Evolutionary conservation across 192 early-diverging fungal species (phyloP).

Genomic region (Coemansia sp.): DNA sequence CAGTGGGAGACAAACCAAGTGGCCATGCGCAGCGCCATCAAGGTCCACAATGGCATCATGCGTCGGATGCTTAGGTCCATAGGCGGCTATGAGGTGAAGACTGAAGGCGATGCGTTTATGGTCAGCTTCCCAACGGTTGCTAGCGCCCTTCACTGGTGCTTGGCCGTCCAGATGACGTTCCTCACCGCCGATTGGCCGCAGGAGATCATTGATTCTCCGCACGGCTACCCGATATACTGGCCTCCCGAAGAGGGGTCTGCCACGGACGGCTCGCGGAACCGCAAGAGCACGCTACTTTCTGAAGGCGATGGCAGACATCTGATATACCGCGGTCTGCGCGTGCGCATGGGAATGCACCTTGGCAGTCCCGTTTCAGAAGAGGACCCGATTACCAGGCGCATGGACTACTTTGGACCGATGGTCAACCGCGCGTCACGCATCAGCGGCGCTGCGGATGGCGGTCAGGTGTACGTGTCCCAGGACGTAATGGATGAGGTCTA

Average conservation of each 20-base stretch:
- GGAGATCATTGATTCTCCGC: slow-evolving; percentile 73
- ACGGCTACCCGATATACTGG: slow-evolving; percentile 72
- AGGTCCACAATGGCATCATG: slow-evolving; percentile 81
- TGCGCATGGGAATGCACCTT: slow-evolving; percentile 93
- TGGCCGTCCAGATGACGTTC: slow-evolving; percentile 79
- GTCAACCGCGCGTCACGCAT: slow-evolving; percentile 86
- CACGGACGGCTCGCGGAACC: slow-evolving; percentile 13
- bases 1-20: slow-evolving; percentile 84
- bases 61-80: slow-evolving; percentile 72
- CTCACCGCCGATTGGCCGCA: slow-evolving; percentile 82
- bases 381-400: slow-evolving; percentile 83
- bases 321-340: slow-evolving; percentile 81
- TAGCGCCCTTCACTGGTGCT: slow-evolving; percentile 80
- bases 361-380: slow-evolving; percentile 82
- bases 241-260: slow-evolving; percentile 40
- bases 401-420: slow-evolving; percentile 96
- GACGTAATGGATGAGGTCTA: slow-evolving; percentile 70
- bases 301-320: slow-evolving; percentile 43
- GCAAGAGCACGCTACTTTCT: slow-evolving; percentile 14
- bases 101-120: slow-evolving; percentile 94
- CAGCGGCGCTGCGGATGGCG: slow-evolving; percentile 81
- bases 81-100: slow-evolving; percentile 94
- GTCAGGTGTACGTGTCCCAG: slow-evolving; percentile 82
- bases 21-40: slow-evolving; percentile 84
- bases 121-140: slow-evolving; percentile 81